These are phyloP conservation scores for Colletotrichum tanaceti DNA, from an alignment of 2,329 filamentous ascomycete genomes.

Conservation along the genomic window DNA sequence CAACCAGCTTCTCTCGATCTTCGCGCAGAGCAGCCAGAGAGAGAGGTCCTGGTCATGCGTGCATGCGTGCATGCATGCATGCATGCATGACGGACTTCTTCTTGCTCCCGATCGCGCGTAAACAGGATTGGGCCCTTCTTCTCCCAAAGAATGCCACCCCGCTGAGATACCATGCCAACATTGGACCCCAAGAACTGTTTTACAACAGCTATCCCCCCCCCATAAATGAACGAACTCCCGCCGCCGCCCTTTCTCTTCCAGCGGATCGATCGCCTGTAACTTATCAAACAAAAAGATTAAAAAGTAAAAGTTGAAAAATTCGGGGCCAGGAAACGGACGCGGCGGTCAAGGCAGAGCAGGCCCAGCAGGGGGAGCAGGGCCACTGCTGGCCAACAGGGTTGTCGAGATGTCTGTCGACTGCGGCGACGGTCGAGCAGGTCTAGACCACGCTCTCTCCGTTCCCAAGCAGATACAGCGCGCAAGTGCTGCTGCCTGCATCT, in stretches of 20 bases:
- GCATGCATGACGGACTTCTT: background rate
- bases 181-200: constrained; percentile 8
- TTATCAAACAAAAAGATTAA: background rate
- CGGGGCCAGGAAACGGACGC: background rate
- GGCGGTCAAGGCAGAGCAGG: constrained; percentile 1
- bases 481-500: background rate
- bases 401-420: background rate
- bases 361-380: too few species aligned
- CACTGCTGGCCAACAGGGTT: constrained; percentile 17
- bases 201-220: constrained; percentile 18
- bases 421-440: constrained; percentile 22
- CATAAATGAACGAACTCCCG: constrained; percentile 21
- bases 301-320: too few species aligned
- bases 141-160: background rate
- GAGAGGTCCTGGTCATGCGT: constrained; percentile 10
- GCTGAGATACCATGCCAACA: constrained; percentile 11
- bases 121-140: constrained; percentile 7
- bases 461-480: constrained; percentile 7
- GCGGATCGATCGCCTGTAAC: background rate
- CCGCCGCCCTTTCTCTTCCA: background rate
- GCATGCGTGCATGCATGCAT: too few species aligned
- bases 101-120: too few species aligned
- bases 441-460: constrained; percentile 16
- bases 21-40: background rate
- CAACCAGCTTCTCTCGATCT: background rate